Percentiles rank a stretch among this genome's conserved stretches.
phyloP scores from a whole-genome alignment of 2,329 filamentous ascomycete species.

The Aspergillus sp. region DNA sequence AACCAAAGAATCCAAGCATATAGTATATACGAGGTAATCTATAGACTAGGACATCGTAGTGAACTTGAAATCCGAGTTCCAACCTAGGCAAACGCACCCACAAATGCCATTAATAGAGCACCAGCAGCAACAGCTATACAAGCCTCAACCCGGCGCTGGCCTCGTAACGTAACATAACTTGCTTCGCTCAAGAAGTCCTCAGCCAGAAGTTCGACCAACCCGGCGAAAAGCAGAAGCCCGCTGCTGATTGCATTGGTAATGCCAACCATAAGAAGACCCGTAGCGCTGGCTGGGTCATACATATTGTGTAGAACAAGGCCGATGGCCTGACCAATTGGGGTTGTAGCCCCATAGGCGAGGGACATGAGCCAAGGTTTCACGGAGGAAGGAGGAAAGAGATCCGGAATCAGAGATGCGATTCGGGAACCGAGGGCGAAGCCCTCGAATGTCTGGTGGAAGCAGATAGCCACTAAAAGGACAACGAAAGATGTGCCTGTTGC shows the following conservation, averaged over 20 bases:
- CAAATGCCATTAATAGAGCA: conserved; percentile 66
- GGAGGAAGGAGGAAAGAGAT: conserved; percentile 69
- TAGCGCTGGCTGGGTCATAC: conserved; percentile 77
- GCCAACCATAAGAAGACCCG: conserved; percentile 79
- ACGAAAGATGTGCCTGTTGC: conserved; percentile 78
- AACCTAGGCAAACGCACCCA: conserved; percentile 66
- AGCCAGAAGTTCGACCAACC: conserved; percentile 79
- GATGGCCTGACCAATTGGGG: conserved; percentile 81
- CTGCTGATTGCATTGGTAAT: conserved; percentile 86
- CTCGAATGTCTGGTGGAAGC: conserved; percentile 87
- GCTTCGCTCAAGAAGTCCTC: conserved; percentile 78
- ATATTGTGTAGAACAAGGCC: conserved; percentile 76
- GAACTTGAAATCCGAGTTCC: conserved; percentile 3
- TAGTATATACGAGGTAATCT: conserved; percentile 12
- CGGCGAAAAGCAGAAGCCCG: conserved; percentile 79
- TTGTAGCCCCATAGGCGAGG: conserved; percentile 69
- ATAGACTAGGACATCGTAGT: conserved; percentile 15
- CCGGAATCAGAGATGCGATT: conserved; percentile 74
- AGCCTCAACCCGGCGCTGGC: conserved; percentile 63
- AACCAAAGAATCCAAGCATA: background rate
- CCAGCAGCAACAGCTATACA: conserved; percentile 65
- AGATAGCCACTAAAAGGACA: conserved; percentile 78
- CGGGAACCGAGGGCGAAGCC: conserved; percentile 83
- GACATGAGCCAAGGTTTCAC: conserved; percentile 75
- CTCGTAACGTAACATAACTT: conserved; percentile 64